Evolutionary conservation across 2,329 filamentous ascomycete species (phyloP).

Genomic region (Penicillium sp.): DNA sequence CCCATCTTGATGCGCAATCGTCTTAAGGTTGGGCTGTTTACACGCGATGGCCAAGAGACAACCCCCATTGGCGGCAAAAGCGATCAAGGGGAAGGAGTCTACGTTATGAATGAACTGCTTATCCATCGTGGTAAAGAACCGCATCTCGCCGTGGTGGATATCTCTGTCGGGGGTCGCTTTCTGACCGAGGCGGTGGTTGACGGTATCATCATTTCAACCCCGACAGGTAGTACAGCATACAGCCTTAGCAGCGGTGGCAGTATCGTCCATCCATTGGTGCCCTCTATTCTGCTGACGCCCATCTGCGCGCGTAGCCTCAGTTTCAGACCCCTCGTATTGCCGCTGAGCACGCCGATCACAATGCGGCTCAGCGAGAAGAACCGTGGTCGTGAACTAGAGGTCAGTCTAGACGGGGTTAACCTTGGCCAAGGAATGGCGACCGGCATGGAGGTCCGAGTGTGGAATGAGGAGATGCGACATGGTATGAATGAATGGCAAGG

Average conservation of each 20-base stretch:
- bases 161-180: conserved; percentile 85
- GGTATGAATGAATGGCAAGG: conserved; percentile 62
- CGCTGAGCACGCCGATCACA: conserved; percentile 79
- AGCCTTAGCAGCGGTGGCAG: conserved; percentile 88
- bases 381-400: conserved; percentile 71
- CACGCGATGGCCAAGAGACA: conserved; percentile 65
- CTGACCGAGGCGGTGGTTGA: conserved; percentile 93
- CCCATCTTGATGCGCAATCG: conserved; percentile 85
- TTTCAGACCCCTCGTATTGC: conserved; percentile 87
- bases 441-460: conserved; percentile 85
- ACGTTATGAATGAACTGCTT: conserved; percentile 92
- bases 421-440: conserved; percentile 64
- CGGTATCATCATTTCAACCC: conserved; percentile 90
- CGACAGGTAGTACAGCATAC: conserved; percentile 94
- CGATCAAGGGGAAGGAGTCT: conserved; percentile 48
- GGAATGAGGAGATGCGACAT: conserved; percentile 73
- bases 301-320: conserved; percentile 91
- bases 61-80: conserved; percentile 29
- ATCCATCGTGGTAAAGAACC: conserved; percentile 88
- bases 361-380: conserved; percentile 81
- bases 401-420: conserved; percentile 76
- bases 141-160: conserved; percentile 87
- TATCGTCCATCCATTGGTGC: conserved; percentile 91
- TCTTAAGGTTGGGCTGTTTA: conserved; percentile 81
- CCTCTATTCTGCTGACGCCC: conserved; percentile 84